These are phyloP conservation scores for Ochetophila trinervis DNA, from an alignment of 306 rosid species.

Conservation along the genomic window DNA sequence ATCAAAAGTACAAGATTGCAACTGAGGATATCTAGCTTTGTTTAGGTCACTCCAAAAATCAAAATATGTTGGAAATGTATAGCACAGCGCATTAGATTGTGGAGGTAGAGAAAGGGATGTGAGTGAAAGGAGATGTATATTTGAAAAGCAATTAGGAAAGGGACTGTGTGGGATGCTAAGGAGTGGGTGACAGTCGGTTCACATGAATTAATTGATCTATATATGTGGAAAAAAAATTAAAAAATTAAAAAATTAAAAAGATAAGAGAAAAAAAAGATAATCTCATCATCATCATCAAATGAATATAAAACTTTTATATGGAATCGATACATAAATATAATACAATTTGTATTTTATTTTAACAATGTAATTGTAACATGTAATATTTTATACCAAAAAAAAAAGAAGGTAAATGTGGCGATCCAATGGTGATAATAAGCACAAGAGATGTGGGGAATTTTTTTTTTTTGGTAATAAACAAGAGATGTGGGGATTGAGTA, in stretches of 20 bases:
- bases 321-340: too few species aligned
- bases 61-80: background rate
- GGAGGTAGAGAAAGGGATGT: conserved; percentile 25
- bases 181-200: conserved; percentile 59
- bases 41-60: conserved; percentile 12
- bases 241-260: background rate
- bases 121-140: conserved; percentile 1
- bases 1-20: background rate
- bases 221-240: background rate
- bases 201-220: conserved; percentile 35
- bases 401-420: conserved; percentile 1
- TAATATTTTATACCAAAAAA: too few species aligned
- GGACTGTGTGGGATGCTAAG: conserved; percentile 14
- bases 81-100: background rate
- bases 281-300: too few species aligned
- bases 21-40: background rate
- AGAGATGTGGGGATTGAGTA: too few species aligned
- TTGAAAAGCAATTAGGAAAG: conserved; percentile 27
- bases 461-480: too few species aligned
- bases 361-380: too few species aligned
- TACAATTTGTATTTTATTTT: too few species aligned
- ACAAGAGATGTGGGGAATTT: too few species aligned
- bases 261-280: too few species aligned
- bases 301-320: too few species aligned
- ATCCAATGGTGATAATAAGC: background rate